Evolutionary conservation across 257 asterid species (phyloP), one percentile per base, ranked within the genome.

Genomic region (Salvia splendens): DNA sequence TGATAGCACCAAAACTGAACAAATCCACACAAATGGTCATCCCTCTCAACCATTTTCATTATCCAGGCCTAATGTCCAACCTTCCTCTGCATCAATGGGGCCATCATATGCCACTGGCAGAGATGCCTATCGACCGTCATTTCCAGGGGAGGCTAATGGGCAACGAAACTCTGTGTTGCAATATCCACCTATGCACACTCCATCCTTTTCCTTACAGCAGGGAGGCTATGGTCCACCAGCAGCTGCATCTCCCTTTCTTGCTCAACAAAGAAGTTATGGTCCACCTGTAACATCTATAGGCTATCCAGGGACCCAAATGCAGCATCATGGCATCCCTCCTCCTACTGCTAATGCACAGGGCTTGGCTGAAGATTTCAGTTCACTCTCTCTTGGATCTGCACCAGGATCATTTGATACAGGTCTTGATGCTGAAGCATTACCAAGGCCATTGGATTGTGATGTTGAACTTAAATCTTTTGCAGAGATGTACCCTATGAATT

Each of bases 331-430:
- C 67, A 60, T 66, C 66, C 72, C 68, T 54, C 96, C 91, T 43
- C 92, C 88, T 58, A 73, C 64, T 16, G 71, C 82, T 28, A 56
- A 65, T 46, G 70, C 77, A 56, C 87, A 73, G 61, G 83, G 87
- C 20, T 78, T 86, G 80, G 76, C 81, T n/a, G 90, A 86, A 74
- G 86, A 85, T 80, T 89, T 86, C 75, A 80, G 73, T 77, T 81
- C 89, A 14, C 85, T 87, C 53, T 73, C 85, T 54, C 73, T 85
- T 67, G 86, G 85, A 52, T 82, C 92, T 73, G 76, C 47, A 50
- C 95, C 95, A 11, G 95, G 95, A 73, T 86, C 92, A 55, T 80
- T 74, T 68, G 87, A 84, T 77, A 35, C 88, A 59, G 89, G 92
- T 64, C 78, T 84, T 64, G 93, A 86, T 77, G 61, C 80, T 66